A percentile compares a stretch with the other conserved stretches of the same genome.
Conservation (phyloP, 2,329 filamentous ascomycete genomes). For the Thelonectria discophora region DNA sequence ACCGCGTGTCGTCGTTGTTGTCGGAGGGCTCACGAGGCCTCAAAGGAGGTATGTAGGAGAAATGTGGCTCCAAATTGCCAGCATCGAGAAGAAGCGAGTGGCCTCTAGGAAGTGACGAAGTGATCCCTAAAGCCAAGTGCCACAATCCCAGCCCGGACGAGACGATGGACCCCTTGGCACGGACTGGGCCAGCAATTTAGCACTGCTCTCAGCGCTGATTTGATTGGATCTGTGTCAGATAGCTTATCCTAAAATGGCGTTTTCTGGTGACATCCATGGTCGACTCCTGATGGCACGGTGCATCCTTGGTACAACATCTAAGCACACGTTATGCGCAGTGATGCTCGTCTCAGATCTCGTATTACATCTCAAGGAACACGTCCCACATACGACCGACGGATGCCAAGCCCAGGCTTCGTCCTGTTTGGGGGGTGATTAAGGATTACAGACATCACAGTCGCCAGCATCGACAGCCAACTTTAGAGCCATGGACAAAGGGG, state of each 20-base stretch:
- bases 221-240: conserved; percentile 32
- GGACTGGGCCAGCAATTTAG: conserved; percentile 14
- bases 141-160: conserved; percentile 30
- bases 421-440: no score
- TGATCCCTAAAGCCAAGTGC: conserved; percentile 23
- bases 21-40: conserved; percentile 8
- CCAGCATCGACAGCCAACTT: no score
- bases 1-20: background rate
- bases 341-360: conserved; percentile 3
- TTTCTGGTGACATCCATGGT: background rate
- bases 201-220: conserved; percentile 1
- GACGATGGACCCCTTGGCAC: conserved; percentile 19
- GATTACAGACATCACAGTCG: no score
- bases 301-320: background rate
- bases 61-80: conserved; percentile 32
- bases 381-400: background rate
- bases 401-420: no score
- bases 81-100: conserved; percentile 27
- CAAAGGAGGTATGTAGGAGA: conserved; percentile 22
- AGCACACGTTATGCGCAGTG: background rate
- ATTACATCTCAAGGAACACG: background rate
- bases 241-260: conserved; percentile 14
- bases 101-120: conserved; percentile 33
- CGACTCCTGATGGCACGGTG: conserved; percentile 1
- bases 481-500: no score